phyloP scores from a whole-genome alignment of 768 basidiomycete genomes.

The Omphalotus guepiniiformis region DNA sequence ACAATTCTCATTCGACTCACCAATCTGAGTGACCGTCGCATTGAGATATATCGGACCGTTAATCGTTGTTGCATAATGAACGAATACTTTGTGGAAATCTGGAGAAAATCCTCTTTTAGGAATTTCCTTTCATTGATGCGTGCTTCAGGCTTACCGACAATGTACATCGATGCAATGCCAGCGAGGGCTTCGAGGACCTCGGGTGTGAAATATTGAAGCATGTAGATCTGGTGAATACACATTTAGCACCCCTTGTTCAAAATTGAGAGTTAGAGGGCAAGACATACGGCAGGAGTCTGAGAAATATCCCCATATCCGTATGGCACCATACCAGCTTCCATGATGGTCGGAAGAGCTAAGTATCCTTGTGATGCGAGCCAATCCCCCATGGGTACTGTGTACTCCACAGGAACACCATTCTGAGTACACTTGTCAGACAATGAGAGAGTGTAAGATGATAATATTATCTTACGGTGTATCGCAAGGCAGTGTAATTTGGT shows the following conservation, averaged over 20 bases:
- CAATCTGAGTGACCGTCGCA: conserved; percentile 5
- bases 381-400: background rate
- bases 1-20: too few species aligned
- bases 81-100: conserved; percentile 7
- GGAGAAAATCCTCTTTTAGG: background rate
- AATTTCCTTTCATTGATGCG: background rate
- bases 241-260: background rate
- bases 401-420: background rate
- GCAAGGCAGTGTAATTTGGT: background rate
- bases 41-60: conserved; percentile 2
- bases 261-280: background rate
- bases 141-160: conserved; percentile 7
- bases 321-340: background rate
- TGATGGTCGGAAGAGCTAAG: background rate
- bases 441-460: background rate
- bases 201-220: background rate
- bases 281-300: conserved; percentile 5
- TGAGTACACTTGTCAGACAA: background rate
- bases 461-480: conserved; percentile 1
- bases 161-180: background rate
- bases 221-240: background rate
- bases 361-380: background rate
- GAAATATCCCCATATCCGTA: conserved; percentile 4
- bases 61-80: conserved; percentile 5
- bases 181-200: conserved; percentile 2